Evolutionary conservation across 2,329 filamentous ascomycete genomes (phyloP).

Genomic region (Calonectria multiphialidica): DNA sequence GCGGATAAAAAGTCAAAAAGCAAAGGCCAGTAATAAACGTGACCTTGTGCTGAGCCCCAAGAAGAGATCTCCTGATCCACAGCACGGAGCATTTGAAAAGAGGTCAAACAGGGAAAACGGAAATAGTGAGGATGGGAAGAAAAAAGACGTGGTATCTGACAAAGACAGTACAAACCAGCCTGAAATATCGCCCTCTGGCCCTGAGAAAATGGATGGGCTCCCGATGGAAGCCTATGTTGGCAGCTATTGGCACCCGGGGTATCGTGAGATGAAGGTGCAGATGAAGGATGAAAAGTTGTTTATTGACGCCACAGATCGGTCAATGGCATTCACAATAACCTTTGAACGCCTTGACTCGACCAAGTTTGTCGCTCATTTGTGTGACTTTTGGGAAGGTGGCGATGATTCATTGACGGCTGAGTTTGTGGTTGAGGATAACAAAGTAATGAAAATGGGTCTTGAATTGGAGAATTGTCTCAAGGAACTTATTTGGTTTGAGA

Average conservation of each 20-base stretch:
- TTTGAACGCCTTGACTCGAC: constrained; percentile 38
- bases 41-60: not conserved
- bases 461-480: constrained; percentile 31
- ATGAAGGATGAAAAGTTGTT: constrained; percentile 31
- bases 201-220: not conserved
- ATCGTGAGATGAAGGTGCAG: constrained; percentile 37
- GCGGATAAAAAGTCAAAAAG: not conserved
- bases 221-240: constrained; percentile 34
- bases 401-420: constrained; percentile 26
- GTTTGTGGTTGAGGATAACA: constrained; percentile 33
- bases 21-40: not conserved
- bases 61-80: not conserved
- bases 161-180: no score
- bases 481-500: constrained; percentile 38
- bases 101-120: rapidly evolving
- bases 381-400: constrained; percentile 28
- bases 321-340: constrained; percentile 40
- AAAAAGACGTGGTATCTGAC: not conserved
- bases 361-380: constrained; percentile 31
- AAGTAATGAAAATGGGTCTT: constrained; percentile 31
- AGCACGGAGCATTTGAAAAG: not conserved
- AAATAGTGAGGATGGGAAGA: no score
- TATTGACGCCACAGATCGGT: constrained; percentile 45
- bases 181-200: not conserved
- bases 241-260: constrained; percentile 43